Percentiles rank a stretch among this genome's conserved stretches.
Evolutionary conservation across 83 land plant genomes (phyloP).

Genomic region (Larix sibirica): DNA sequence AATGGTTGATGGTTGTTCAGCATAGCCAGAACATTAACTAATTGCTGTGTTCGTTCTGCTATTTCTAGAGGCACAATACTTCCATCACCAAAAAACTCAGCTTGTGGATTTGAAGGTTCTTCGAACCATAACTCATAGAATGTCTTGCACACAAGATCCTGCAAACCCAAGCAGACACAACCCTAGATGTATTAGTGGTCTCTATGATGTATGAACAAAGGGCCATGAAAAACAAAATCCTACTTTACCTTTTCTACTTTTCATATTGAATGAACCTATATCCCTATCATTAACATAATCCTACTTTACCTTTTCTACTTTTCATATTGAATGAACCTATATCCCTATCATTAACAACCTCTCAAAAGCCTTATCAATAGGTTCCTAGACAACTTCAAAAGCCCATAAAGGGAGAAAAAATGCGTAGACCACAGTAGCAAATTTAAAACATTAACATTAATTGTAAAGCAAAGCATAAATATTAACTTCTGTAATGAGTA

Average conservation of each 20-base stretch:
- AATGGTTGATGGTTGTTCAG: constrained; percentile 81
- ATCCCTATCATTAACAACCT: background rate
- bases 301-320: background rate
- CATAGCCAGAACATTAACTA: constrained; percentile 84
- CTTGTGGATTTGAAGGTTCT: constrained; percentile 55
- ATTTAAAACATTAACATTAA: no score
- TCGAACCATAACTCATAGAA: constrained; percentile 99
- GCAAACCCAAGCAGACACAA: constrained; percentile 32
- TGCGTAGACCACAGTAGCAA: background rate
- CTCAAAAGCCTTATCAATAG: background rate
- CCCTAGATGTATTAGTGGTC: background rate
- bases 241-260: background rate
- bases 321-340: background rate
- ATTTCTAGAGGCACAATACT: constrained; percentile 84
- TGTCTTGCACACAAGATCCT: constrained; percentile 99
- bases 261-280: background rate
- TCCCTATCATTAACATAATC: background rate
- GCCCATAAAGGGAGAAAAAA: background rate
- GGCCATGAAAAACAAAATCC: background rate
- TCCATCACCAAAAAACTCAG: constrained; percentile 64
- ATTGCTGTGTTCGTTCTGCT: constrained; percentile 84
- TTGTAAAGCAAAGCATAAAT: no score
- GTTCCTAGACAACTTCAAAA: background rate
- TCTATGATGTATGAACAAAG: no score
- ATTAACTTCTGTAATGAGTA: no score